Percentiles rank a stretch among this genome's conserved stretches.
These are phyloP conservation scores for Aureobasidium sp. DNA, from an alignment of 2,329 filamentous ascomycete species.

Conservation along the genomic window DNA sequence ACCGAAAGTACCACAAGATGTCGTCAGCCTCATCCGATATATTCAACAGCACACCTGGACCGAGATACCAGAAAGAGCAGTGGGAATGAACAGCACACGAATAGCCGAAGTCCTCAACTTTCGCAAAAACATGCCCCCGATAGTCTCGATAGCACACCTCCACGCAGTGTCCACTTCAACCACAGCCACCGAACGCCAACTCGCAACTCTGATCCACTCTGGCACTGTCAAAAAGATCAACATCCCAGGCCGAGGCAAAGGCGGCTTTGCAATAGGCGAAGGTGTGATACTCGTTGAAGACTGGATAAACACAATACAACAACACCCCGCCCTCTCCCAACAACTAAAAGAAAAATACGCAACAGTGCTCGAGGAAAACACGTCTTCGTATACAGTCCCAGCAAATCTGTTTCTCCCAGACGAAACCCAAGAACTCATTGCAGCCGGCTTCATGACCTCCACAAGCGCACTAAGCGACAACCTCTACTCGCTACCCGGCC, in stretches of 20 bases:
- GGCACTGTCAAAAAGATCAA: constrained; percentile 56
- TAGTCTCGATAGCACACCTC: constrained; percentile 61
- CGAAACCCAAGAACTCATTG: constrained; percentile 54
- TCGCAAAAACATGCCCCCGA: constrained; percentile 51
- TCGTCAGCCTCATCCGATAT: constrained; percentile 46
- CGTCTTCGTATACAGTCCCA: constrained; percentile 39
- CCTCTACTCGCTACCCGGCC: constrained; percentile 36
- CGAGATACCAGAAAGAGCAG: constrained; percentile 49
- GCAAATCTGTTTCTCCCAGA: constrained; percentile 35
- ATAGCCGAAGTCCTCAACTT: constrained; percentile 59
- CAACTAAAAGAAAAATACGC: constrained; percentile 47
- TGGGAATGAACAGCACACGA: constrained; percentile 58
- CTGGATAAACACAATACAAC: constrained; percentile 40
- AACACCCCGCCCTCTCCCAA: constrained; percentile 23
- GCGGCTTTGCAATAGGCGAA: constrained; percentile 55
- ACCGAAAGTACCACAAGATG: constrained; percentile 56
- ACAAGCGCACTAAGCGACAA: constrained; percentile 41
- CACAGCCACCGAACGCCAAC: constrained; percentile 60
- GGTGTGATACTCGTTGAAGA: constrained; percentile 54
- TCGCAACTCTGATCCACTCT: constrained; percentile 52
- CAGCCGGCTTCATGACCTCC: constrained; percentile 55
- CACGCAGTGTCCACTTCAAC: constrained; percentile 57
- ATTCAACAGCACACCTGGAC: constrained; percentile 58
- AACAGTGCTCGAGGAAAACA: constrained; percentile 45
- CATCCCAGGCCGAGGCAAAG: constrained; percentile 54